Evolutionary conservation across 1,284 basidiomycete species (phyloP), one percentile per base, ranked within the genome.

Genomic region (Sanguinoderma infundibulare): DNA sequence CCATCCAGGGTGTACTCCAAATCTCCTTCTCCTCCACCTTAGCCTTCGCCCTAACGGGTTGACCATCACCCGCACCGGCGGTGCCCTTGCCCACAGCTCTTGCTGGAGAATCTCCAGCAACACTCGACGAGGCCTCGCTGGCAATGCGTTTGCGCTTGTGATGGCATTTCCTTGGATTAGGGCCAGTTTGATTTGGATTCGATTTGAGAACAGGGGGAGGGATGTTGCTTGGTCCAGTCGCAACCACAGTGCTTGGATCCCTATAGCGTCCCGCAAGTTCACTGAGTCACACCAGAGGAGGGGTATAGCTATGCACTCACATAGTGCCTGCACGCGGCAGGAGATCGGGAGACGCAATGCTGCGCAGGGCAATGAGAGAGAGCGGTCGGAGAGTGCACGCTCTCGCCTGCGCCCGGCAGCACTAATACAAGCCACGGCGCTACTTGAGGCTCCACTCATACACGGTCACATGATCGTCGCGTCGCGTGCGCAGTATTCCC

Each of bases 1-100:
- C 67, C 3, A 70, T 15, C 74, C 74, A 75, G 17, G 74, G 73
- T 36, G 70, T 69, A 40, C 53, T 62, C 54, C 63, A 65, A 8
- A 42, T 44, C 47, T 22, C 20, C 49, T 62, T 44, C 47, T 22
- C 20, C 49, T 62, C 60, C 7, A 32, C 24, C 10, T 54, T 44
- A 1, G 17, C 55, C 1, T 53, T 58, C 12, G 24, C 59, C 22
- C 50, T n/a, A 3, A 17, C 50, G 15, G 28, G 30, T 6, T 53
- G 59, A 9, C 53, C 57, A 3, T 57, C 59, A 30, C 44, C 59
- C 10, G 36, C 51, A 15, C 4, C 34, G 35, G 38, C 34, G n/a
- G n/a, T n/a, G 24, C 36, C 15, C 10, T 52, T 17, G 22, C 8
- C 22, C 50, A 32, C 32, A 4, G 10, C 20, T 6, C 47, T 39